A percentile compares a stretch with the other conserved stretches of the same genome.
Evolutionary conservation across 2,329 filamentous ascomycete genomes (phyloP).

Genomic region (Colletotrichum godetiae): DNA sequence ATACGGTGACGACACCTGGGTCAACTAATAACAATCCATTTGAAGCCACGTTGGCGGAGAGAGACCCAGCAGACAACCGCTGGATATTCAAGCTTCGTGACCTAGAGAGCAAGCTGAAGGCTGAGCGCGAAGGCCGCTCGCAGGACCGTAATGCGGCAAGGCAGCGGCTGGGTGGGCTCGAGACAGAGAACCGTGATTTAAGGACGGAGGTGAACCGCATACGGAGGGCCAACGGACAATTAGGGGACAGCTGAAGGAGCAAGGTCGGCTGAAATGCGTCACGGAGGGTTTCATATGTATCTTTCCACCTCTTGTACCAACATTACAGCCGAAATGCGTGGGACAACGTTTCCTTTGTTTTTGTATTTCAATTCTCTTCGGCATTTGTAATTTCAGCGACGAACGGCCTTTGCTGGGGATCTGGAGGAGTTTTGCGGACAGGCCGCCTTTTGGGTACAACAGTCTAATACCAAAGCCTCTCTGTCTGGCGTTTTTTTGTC

Average conservation of each 20-base stretch:
- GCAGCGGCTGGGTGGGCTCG: slow-evolving; percentile 81
- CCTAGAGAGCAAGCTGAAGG: slow-evolving; percentile 87
- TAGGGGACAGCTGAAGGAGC: not conserved
- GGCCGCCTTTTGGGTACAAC: slow-evolving; percentile 32
- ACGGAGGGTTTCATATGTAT: slow-evolving; percentile 2
- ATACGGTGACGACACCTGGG: slow-evolving; percentile 26
- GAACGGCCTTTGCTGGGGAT: slow-evolving; percentile 14
- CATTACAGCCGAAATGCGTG: not conserved
- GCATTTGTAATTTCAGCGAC: slow-evolving; percentile 11
- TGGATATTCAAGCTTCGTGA: slow-evolving; percentile 90
- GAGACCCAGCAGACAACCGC: slow-evolving; percentile 68
- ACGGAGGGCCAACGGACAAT: slow-evolving; percentile 29
- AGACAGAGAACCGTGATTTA: slow-evolving; percentile 78
- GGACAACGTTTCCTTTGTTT: slow-evolving; percentile 5
- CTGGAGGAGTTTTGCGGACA: slow-evolving; percentile 20
- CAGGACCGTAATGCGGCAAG: slow-evolving; percentile 87
- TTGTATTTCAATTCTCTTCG: not conserved
- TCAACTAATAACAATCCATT: slow-evolving; percentile 30
- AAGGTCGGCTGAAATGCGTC: not conserved
- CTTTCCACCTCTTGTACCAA: slow-evolving; percentile 12
- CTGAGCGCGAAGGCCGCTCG: slow-evolving; percentile 86
- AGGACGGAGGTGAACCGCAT: slow-evolving; percentile 67
- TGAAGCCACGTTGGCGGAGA: slow-evolving; percentile 44
- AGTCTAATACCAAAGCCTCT: slow-evolving; percentile 27
- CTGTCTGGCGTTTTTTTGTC: slow-evolving; percentile 6